Percentiles rank a stretch among this genome's conserved stretches.
These are phyloP conservation scores for Porphyrellus cyaneotinctus DNA, from an alignment of 768 basidiomycete genomes.

Conservation along the genomic window DNA sequence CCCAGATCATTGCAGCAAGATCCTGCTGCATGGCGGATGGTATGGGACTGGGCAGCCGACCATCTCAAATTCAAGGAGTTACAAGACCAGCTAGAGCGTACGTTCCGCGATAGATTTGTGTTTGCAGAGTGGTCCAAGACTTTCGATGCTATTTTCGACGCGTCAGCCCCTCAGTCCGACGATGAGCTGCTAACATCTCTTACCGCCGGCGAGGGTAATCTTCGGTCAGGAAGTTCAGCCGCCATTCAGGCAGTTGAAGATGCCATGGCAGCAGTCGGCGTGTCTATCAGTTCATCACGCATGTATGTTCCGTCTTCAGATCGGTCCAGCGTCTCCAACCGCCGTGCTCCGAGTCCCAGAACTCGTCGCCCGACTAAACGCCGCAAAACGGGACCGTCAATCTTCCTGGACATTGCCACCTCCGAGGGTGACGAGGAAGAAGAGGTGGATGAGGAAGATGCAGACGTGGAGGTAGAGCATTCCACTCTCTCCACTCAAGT, in stretches of 20 bases:
- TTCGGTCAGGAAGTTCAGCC: too few relatives aligned
- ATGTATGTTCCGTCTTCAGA: neutral
- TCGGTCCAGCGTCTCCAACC: neutral
- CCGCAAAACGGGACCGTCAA: neutral
- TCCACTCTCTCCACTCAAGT: neutral
- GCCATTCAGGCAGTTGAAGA: neutral
- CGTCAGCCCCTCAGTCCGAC: neutral
- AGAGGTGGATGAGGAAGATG: neutral
- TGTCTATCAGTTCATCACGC: neutral
- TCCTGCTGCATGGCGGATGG: neutral
- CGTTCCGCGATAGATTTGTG: neutral
- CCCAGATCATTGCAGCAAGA: neutral
- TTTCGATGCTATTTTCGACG: neutral
- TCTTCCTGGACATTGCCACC: neutral
- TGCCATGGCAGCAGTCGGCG: neutral
- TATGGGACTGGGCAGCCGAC: neutral
- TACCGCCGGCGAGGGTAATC: too few relatives aligned
- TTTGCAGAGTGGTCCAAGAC: neutral
- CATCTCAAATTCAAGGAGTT: neutral
- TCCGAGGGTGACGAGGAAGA: neutral
- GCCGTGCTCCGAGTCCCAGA: neutral
- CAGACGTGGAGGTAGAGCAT: neutral
- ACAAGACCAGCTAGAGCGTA: neutral
- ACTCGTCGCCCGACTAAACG: neutral
- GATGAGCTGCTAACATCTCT: neutral